These are phyloP conservation scores for Ophiosphaerella korrae DNA, from an alignment of 2,329 filamentous ascomycete species.

Conservation along the genomic window DNA sequence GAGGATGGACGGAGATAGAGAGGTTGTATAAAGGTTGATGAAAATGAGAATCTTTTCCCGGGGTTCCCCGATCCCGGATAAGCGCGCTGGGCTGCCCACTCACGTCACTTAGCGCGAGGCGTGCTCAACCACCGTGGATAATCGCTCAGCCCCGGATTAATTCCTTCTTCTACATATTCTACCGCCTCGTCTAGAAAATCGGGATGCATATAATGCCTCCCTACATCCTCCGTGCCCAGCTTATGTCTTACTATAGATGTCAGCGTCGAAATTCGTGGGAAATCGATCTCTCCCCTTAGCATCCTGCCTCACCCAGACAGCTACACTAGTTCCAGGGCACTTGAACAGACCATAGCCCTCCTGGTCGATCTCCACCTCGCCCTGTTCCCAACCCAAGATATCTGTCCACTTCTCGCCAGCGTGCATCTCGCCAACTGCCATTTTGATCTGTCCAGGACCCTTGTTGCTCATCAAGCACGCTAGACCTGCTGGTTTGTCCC, in stretches of 20 bases:
- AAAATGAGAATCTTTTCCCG: constrained; percentile 23
- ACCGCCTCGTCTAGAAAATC: neutral
- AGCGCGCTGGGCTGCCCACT: constrained; percentile 13
- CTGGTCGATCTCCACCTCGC: constrained; percentile 62
- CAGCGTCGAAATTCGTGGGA: constrained; percentile 41
- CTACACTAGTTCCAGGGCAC: constrained; percentile 55
- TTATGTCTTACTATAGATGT: constrained; percentile 38
- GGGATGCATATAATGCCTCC: neutral
- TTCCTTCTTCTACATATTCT: neutral
- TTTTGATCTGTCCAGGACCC: constrained; percentile 56
- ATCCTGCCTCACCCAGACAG: constrained; percentile 65
- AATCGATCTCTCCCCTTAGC: constrained; percentile 54
- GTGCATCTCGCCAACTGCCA: constrained; percentile 66
- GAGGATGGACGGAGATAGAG: constrained; percentile 26
- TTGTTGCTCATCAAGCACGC: constrained; percentile 59
- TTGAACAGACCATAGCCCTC: constrained; percentile 65
- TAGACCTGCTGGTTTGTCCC: constrained; percentile 54
- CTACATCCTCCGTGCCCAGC: neutral
- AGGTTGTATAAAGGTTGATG: constrained; percentile 5
- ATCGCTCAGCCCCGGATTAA: constrained; percentile 9
- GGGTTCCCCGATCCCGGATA: constrained; percentile 18
- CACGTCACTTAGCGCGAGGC: constrained; percentile 14
- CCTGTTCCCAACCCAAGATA: constrained; percentile 60
- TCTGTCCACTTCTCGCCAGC: constrained; percentile 69
- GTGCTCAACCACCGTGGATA: constrained; percentile 11